These are phyloP conservation scores for Chionographis japonica DNA, from an alignment of 106 monocot species.

Conservation along the genomic window DNA sequence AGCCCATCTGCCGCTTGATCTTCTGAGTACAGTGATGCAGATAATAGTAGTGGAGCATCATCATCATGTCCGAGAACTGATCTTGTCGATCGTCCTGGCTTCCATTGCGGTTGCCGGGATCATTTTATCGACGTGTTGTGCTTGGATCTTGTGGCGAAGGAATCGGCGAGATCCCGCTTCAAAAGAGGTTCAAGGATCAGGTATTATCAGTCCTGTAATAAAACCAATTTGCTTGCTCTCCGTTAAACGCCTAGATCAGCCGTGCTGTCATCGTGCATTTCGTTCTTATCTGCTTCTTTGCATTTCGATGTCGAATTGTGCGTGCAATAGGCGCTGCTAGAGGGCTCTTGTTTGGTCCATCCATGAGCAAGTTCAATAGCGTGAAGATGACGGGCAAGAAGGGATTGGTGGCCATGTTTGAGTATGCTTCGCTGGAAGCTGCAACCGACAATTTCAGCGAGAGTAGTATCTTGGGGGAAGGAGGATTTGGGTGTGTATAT, in stretches of 20 bases:
- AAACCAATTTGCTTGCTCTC: neutral
- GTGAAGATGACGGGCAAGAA: conserved; percentile 44
- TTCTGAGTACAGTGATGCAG: conserved; percentile 26
- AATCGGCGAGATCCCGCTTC: conserved; percentile 4
- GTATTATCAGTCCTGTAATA: conserved; percentile 1
- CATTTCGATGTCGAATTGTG: neutral
- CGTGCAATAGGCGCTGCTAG: conserved; percentile 24
- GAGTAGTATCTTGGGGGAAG: conserved; percentile 59
- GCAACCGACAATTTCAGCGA: conserved; percentile 76
- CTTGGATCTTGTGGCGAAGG: conserved; percentile 24
- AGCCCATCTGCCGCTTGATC: neutral
- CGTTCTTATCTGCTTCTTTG: conserved; percentile 1
- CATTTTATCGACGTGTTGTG: conserved; percentile 12
- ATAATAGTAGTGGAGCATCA: neutral
- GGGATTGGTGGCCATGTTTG: conserved; percentile 43
- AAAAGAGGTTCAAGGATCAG: conserved; percentile 25
- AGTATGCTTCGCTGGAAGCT: conserved; percentile 47
- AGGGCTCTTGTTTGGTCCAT: conserved; percentile 40
- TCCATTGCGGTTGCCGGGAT: conserved; percentile 19
- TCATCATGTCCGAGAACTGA: conserved; percentile 30
- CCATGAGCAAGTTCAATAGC: conserved; percentile 60
- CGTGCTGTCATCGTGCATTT: neutral
- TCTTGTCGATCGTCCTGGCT: conserved; percentile 21
- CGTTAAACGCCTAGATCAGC: neutral
- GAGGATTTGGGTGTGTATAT: conserved; percentile 60